Evolutionary conservation across 805 yeast genomes (phyloP), one percentile per base, ranked within the genome.

Genomic region (Candida golubevii): DNA sequence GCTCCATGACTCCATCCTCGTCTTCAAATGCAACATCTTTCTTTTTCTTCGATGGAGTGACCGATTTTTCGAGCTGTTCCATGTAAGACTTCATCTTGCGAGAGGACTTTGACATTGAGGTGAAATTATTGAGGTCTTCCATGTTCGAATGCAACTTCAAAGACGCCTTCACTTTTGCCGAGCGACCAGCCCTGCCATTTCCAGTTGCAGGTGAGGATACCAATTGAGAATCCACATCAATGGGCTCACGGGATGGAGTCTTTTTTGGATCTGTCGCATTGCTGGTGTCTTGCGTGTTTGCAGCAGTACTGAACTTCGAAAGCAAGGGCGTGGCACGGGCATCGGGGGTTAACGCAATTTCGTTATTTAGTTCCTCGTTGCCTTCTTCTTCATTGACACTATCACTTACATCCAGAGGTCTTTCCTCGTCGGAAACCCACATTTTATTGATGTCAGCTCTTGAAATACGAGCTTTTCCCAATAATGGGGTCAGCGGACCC

Each of bases 151-250:
- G 91, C 12, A 87, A 65, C 57, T 80, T 82, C 45, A 67, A 65
- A 0, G 81, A 82, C 0, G 95, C 95, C 54, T 74, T 78, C 33
- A 74, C 72, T 37, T 82, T 82, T 1, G 95, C 95, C 34, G 77
- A 75, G 40, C 86, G 61, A 2, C 74, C 63, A 8, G 35, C 38
- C 12, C 42, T 35, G 10, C 11, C 45, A 33, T 30, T 26, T 7
- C 29, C 32, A 9, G 41, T 15, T 8, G 40, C 32, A 18, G 42
- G 46, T 10, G 46, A 42, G 4, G 42, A 35, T 6, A 38, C 23
- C 1, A 12, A 26, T 9, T 33, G 26, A 7, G 35, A 26, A 11
- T 43, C 39, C 26, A 41, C 40, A n/a, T 15, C 27, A 5, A 28
- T n/a, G 7, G 18, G 29, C 11, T 41, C 45, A 13, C 14, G 39